phyloP scores from a whole-genome alignment of 805 yeast genomes.

The Cyberlindnera mississippiensis region DNA sequence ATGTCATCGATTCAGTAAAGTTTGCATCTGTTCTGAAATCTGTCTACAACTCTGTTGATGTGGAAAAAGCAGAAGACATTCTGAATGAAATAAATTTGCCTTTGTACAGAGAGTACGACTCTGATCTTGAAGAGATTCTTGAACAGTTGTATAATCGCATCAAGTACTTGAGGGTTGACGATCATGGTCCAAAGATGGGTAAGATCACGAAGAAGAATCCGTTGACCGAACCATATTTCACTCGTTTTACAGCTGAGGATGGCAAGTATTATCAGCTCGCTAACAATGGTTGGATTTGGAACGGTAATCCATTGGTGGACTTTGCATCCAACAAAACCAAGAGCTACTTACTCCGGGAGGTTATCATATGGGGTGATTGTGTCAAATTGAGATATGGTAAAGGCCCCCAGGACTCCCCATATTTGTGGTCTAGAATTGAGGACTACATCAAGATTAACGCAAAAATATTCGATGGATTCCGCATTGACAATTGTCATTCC shows the following conservation, averaged over 20 bases:
- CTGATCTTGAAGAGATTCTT: conserved; percentile 61
- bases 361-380: conserved; percentile 97
- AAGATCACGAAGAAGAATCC: conserved; percentile 54
- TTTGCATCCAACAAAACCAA: conserved; percentile 79
- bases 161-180: conserved; percentile 70
- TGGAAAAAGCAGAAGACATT: conserved; percentile 43
- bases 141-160: conserved; percentile 74
- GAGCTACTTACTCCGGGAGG: conserved; percentile 86
- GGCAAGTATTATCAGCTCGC: conserved; percentile 73
- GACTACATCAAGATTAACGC: conserved; percentile 73
- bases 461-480: conserved; percentile 72
- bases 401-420: conserved; percentile 78
- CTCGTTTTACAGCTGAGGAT: conserved; percentile 50
- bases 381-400: conserved; percentile 85
- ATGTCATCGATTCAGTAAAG: conserved; percentile 45
- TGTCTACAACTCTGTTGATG: conserved; percentile 25
- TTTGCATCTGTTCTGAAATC: conserved; percentile 51
- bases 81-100: conserved; percentile 77
- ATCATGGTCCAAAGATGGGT: conserved; percentile 79
- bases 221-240: conserved; percentile 83
- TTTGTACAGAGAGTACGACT: conserved; percentile 69
- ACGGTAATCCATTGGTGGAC: conserved; percentile 88
- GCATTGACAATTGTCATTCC: conserved; percentile 94
- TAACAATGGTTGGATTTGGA: conserved; percentile 99
- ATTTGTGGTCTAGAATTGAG: conserved; percentile 84